Evolutionary conservation across 805 yeast genomes (phyloP).

Genomic region (Huiozyma sinensis): DNA sequence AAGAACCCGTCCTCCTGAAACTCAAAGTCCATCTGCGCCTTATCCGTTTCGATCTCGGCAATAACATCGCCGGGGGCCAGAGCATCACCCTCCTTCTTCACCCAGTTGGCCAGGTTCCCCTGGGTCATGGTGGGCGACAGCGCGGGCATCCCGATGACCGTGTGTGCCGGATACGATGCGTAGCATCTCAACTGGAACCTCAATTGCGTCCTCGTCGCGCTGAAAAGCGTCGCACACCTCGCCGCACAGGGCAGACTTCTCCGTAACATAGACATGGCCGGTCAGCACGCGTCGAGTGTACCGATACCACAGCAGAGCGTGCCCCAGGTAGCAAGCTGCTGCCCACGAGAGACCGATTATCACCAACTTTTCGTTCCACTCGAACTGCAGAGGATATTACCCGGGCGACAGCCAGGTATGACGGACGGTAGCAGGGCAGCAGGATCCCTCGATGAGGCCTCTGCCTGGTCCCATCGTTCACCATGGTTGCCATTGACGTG

Average conservation of each 20-base stretch:
- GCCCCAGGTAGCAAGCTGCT: neutral
- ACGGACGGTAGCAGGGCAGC: no score
- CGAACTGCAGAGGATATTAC: no score
- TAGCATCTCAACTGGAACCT: slow-evolving; percentile 24
- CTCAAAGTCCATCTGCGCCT: slow-evolving; percentile 96
- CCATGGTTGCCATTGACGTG: neutral
- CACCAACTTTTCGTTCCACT: no score
- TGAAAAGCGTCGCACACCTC: slow-evolving; percentile 10
- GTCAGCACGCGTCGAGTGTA: neutral
- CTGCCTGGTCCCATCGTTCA: neutral
- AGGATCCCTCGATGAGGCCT: no score
- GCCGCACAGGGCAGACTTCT: slow-evolving; percentile 21
- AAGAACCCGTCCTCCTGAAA: slow-evolving; percentile 93
- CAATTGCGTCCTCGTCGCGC: slow-evolving; percentile 8
- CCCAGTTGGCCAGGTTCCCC: slow-evolving; percentile 86
- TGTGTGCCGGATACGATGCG: slow-evolving; percentile 63
- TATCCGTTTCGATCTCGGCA: slow-evolving; percentile 96
- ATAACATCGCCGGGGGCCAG: slow-evolving; percentile 86
- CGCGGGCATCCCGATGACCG: slow-evolving; percentile 95
- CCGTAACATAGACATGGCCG: slow-evolving; percentile 22
- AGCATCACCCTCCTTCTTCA: slow-evolving; percentile 79
- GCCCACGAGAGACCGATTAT: no score
- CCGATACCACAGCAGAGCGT: neutral
- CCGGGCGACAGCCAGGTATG: no score
- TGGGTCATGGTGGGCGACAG: slow-evolving; percentile 99